phyloP scores from a whole-genome alignment of 371 early-diverging fungal species.

The Apophysomyces trapeziformis region DNA sequence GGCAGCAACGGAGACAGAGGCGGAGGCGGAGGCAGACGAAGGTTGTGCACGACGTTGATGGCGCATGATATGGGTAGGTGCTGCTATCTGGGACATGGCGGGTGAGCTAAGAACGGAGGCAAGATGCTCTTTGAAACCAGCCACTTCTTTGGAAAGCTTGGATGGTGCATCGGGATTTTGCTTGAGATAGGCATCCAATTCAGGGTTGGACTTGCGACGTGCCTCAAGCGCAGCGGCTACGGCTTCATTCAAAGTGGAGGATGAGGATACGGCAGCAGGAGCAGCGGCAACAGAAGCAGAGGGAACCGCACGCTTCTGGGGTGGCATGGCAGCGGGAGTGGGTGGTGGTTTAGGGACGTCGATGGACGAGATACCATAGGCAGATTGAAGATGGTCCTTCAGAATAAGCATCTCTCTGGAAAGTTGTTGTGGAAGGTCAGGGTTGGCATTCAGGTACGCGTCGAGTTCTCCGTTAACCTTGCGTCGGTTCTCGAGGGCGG shows the following conservation, averaged over 20 bases:
- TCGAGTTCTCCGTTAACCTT: slow-evolving; percentile 1
- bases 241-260: background rate
- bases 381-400: background rate
- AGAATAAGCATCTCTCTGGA: slow-evolving; percentile 3
- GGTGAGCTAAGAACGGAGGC: background rate
- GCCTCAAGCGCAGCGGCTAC: background rate
- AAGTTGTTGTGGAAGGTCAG: background rate
- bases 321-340: no score
- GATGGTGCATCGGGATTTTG: background rate
- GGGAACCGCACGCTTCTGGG: no score
- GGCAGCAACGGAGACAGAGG: background rate
- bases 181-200: background rate
- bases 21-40: slow-evolving; percentile 8
- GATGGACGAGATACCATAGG: background rate
- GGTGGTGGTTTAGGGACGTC: background rate
- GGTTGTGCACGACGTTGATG: background rate
- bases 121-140: background rate
- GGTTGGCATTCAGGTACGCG: background rate
- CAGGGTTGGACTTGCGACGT: slow-evolving; percentile 7
- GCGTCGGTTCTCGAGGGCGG: slow-evolving; percentile 1
- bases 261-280: background rate
- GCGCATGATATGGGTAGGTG: background rate
- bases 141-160: background rate
- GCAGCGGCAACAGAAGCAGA: no score
- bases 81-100: background rate